Base-by-base conservation (phyloP, 345 rosid species). In the Populus deltoides region DNA sequence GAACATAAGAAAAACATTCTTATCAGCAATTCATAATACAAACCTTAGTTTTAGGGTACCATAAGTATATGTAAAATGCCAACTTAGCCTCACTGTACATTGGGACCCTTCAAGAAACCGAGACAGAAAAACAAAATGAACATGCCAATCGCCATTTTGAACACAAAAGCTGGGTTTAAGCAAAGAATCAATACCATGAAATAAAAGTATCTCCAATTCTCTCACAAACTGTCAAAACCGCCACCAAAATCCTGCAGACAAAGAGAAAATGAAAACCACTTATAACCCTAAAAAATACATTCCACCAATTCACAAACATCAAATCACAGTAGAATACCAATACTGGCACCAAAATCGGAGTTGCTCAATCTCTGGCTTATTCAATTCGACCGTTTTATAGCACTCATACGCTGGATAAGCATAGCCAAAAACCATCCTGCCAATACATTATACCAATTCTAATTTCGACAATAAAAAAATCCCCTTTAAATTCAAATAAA, bases 11-110 rank as follows among this genome's bases (percentile, higher is more conserved):
- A 22, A 5, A 53, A 17, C 22, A 1, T 66, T 66, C 45, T 15
- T 24, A 71, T 29, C 62, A 25, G 62, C 74, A 27, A 66, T 59
- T n/a, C 3, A 55, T 18, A 71, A 17, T 33, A 29, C 77, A 6
- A 79, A 96, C 99, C 97, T 76, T 86, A 5, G 94, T 89, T 83
- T 91, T 92, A 0, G 98, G 97, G 77, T 89, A 89, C 99, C 99
- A 94, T 62, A 96, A 83, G 86, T 91, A 94, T 79, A 96, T 84
- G 65, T 90, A 82, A 36, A 94, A 85, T 35, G 91, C 89, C 70
- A 96, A 87, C 88, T 96, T 96, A 82, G 89, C 75, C 80, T 93
- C 97, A 18, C 92, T 89, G 76, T 94, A 92, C 86, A 96, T 84
- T 5, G 99, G 98, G 74, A 92, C 78, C 99, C 98, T 96, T 80